Evolutionary conservation across 257 asterid species (phyloP).

Genomic region (Solanum pennellii): DNA sequence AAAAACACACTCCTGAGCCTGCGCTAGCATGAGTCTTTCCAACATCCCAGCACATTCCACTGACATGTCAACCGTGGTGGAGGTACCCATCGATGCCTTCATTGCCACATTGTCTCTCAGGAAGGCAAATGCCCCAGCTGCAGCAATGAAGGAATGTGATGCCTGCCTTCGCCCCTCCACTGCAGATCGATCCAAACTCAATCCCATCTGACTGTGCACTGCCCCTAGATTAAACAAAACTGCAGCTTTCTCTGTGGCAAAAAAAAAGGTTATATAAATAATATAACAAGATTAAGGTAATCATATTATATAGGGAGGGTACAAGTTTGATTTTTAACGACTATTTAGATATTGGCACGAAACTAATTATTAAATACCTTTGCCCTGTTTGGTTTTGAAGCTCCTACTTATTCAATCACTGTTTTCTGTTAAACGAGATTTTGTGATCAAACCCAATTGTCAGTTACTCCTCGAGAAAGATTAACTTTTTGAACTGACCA

Average conservation of each 20-base stretch:
- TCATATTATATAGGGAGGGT: neutral
- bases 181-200: constrained; percentile 72
- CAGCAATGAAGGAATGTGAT: constrained; percentile 83
- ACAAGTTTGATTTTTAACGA: neutral
- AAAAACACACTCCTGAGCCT: constrained; percentile 95
- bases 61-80: constrained; percentile 72
- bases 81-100: constrained; percentile 82
- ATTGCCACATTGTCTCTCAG: constrained; percentile 76
- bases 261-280: neutral
- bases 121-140: constrained; percentile 88
- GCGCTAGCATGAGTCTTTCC: constrained; percentile 95
- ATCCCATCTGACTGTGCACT: constrained; percentile 89
- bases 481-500: neutral
- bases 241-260: constrained; percentile 73
- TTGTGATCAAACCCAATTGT: neutral
- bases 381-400: neutral
- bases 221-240: constrained; percentile 92
- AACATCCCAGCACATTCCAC: constrained; percentile 93
- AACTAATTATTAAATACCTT: neutral
- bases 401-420: neutral
- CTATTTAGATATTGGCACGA: neutral
- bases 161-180: constrained; percentile 97
- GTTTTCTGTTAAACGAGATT: neutral
- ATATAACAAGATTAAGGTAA: neutral
- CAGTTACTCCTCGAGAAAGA: neutral